These are phyloP conservation scores for Fusarium denticulatum DNA, from an alignment of 2,329 filamentous ascomycete genomes.

Conservation along the genomic window DNA sequence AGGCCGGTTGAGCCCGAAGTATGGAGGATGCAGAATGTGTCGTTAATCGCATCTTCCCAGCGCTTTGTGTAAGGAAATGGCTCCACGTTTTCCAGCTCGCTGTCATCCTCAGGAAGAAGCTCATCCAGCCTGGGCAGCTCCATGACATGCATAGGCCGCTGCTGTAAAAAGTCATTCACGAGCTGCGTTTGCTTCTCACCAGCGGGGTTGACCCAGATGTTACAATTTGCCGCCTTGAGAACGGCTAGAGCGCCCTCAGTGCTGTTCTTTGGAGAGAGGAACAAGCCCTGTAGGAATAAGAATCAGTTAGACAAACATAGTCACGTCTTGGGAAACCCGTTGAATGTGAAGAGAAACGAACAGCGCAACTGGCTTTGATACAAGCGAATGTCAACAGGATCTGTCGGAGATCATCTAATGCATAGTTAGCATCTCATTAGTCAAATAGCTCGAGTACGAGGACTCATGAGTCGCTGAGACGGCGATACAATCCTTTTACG, in stretches of 20 bases:
- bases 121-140: conserved; percentile 43
- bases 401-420: conserved; percentile 45
- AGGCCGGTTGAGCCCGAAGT: conserved; percentile 56
- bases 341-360: not conserved
- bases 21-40: conserved; percentile 52
- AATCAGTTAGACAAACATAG: not conserved
- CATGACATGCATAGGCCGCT: conserved; percentile 43
- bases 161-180: conserved; percentile 36
- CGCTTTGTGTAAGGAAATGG: conserved; percentile 46
- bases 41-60: conserved; percentile 47
- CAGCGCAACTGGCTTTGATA: conserved; percentile 49
- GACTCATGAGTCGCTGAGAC: not conserved
- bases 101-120: conserved; percentile 32
- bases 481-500: fast-evolving
- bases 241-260: conserved; percentile 47
- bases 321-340: not conserved
- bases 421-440: not conserved
- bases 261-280: conserved; percentile 50
- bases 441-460: not conserved
- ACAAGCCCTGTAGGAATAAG: conserved; percentile 39
- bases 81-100: not conserved
- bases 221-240: conserved; percentile 46
- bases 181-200: conserved; percentile 28
- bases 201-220: conserved; percentile 43
- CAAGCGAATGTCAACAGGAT: conserved; percentile 45